Percentiles rank a stretch among this genome's conserved stretches.
These are phyloP conservation scores for Agapanthus africanus DNA, from an alignment of 106 monocot genomes.

Conservation along the genomic window DNA sequence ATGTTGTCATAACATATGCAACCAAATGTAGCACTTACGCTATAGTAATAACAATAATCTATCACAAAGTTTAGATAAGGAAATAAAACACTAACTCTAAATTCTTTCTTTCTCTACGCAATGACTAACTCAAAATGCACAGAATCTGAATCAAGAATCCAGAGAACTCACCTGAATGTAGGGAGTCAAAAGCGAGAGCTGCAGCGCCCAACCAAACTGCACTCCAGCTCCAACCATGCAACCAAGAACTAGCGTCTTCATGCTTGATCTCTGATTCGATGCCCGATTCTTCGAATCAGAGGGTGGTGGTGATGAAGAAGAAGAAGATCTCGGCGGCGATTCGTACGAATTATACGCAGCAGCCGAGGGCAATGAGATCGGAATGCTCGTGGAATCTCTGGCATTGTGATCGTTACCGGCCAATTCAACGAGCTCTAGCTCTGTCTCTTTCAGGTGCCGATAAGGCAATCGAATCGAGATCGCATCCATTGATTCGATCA, in stretches of 20 bases:
- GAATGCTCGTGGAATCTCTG: too few species aligned
- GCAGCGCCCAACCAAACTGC: constrained; percentile 96
- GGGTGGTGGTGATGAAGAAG: too few species aligned
- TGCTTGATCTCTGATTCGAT: constrained; percentile 17
- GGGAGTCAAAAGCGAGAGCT: constrained; percentile 87
- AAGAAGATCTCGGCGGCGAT: constrained; percentile 3
- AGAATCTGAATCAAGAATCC: too few species aligned
- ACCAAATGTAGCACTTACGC: too few species aligned
- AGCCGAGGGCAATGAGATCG: not conserved
- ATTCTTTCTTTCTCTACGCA: too few species aligned
- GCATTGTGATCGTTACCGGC: too few species aligned
- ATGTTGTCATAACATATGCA: too few species aligned
- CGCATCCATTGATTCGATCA: constrained; percentile 21
- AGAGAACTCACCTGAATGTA: constrained; percentile 97
- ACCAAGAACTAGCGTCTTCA: constrained; percentile 59
- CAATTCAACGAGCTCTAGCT: constrained; percentile 43
- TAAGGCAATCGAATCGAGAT: constrained; percentile 42
- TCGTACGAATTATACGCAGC: not conserved
- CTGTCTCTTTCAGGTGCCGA: constrained; percentile 39
- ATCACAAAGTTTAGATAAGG: too few species aligned
- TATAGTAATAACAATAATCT: too few species aligned
- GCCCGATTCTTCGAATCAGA: not conserved
- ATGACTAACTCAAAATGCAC: too few species aligned
- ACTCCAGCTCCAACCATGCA: constrained; percentile 87
- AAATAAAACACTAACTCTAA: too few species aligned